Conservation (phyloP, 1,284 basidiomycete genomes). For the Leccinum ponderosum region DNA sequence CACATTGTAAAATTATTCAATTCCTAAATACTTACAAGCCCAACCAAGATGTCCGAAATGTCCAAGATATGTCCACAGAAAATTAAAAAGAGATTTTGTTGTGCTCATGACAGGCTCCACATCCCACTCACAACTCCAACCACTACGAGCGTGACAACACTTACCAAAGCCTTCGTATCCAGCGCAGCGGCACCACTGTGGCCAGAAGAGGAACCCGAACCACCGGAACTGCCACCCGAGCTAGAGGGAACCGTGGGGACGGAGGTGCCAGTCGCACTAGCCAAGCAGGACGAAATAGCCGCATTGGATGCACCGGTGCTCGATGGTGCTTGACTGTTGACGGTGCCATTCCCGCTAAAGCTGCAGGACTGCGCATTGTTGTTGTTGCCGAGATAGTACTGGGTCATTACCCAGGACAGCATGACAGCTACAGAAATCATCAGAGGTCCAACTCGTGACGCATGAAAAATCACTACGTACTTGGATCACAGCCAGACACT, state of each 20-base stretch:
- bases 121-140: slow-evolving; percentile 44
- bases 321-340: slow-evolving; percentile 60
- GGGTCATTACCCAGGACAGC: slow-evolving; percentile 82
- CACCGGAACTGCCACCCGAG: slow-evolving; percentile 14
- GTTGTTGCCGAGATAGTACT: slow-evolving; percentile 71
- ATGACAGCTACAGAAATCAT: slow-evolving; percentile 54
- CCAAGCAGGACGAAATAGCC: slow-evolving; percentile 71
- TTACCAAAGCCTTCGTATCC: slow-evolving; percentile 41
- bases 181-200: slow-evolving; percentile 24
- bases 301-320: slow-evolving; percentile 53
- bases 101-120: slow-evolving; percentile 43
- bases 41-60: neutral
- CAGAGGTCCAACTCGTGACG: slow-evolving; percentile 5
- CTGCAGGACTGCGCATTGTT: slow-evolving; percentile 62
- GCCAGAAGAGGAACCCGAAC: slow-evolving; percentile 22
- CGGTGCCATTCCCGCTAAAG: slow-evolving; percentile 84
- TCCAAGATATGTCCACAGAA: neutral
- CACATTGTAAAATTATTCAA: slow-evolving; percentile 5
- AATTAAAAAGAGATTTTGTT: neutral
- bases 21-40: slow-evolving; percentile 7
- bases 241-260: slow-evolving; percentile 54
- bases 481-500: slow-evolving; percentile 73
- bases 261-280: slow-evolving; percentile 68
- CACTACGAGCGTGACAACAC: slow-evolving; percentile 42
- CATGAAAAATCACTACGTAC: slow-evolving; percentile 42